phyloP scores from a whole-genome alignment of 495 filamentous ascomycete species.

The Trypethelium eluteriae region DNA sequence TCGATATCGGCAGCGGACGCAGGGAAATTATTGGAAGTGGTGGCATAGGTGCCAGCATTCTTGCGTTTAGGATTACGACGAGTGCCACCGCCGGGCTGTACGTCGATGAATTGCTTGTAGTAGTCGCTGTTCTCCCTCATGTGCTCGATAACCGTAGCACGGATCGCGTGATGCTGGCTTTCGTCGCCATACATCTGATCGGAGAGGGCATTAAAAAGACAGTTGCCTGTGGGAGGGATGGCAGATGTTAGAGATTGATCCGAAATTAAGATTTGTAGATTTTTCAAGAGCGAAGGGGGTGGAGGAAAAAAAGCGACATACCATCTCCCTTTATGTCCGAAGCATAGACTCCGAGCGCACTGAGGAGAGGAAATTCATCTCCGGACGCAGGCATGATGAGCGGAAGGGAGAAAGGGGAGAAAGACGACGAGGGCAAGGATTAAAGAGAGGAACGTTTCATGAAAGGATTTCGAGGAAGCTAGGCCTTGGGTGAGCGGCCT shows the following conservation, averaged over 20 bases:
- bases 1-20: conserved; percentile 54
- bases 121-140: conserved; percentile 53
- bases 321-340: conserved; percentile 47
- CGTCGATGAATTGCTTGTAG: conserved; percentile 61
- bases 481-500: conserved; percentile 7
- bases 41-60: conserved; percentile 43
- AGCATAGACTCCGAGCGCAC: conserved; percentile 44
- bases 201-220: conserved; percentile 68
- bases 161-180: conserved; percentile 50
- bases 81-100: conserved; percentile 48
- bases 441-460: not conserved
- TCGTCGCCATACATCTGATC: conserved; percentile 67
- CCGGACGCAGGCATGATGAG: conserved; percentile 21
- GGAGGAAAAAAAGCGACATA: conserved; percentile 26
- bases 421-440: conserved; percentile 7
- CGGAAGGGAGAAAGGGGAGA: conserved; percentile 6
- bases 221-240: conserved; percentile 51
- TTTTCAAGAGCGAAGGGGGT: conserved; percentile 9
- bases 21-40: conserved; percentile 29
- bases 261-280: not conserved
- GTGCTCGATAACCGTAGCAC: conserved; percentile 52
- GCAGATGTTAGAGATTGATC: conserved; percentile 17
- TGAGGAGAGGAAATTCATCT: conserved; percentile 51
- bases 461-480: conserved; percentile 6
- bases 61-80: conserved; percentile 58